Evolutionary conservation across 805 yeast genomes (phyloP).

Genomic region (Wickerhamiella azyma): DNA sequence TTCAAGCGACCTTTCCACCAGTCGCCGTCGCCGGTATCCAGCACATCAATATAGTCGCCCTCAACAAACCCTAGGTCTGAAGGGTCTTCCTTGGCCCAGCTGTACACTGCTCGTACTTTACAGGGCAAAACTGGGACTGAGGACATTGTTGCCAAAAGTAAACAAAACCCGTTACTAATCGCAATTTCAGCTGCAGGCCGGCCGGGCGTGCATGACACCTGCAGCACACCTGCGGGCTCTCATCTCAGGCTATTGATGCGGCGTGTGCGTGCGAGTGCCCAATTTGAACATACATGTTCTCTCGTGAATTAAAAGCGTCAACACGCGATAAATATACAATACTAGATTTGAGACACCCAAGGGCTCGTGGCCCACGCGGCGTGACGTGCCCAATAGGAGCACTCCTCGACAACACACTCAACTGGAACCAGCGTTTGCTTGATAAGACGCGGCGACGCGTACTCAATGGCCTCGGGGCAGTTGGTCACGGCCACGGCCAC

Average conservation of each 20-base stretch:
- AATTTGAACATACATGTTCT: no score
- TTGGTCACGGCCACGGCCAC: background rate
- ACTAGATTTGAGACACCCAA: background rate
- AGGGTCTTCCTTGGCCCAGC: conserved; percentile 88
- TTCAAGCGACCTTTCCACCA: conserved; percentile 83
- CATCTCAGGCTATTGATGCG: no score
- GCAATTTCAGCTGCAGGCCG: no score
- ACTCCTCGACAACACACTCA: background rate
- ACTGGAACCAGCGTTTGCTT: background rate
- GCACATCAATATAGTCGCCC: conserved; percentile 81
- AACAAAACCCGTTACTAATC: conserved; percentile 1
- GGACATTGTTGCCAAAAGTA: conserved; percentile 5
- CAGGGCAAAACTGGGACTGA: conserved; percentile 36
- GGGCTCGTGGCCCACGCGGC: background rate
- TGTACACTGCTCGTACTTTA: conserved; percentile 65
- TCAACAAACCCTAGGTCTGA: conserved; percentile 88
- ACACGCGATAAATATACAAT: no score
- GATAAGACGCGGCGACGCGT: conserved; percentile 2
- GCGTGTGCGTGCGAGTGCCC: no score
- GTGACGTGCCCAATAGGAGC: background rate
- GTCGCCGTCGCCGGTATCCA: conserved; percentile 66
- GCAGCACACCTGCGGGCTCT: no score
- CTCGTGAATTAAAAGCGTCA: no score
- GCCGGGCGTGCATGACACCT: no score
- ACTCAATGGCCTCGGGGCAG: background rate